A percentile compares a stretch with the other conserved stretches of the same genome.
Conservation (phyloP, 352 stramenopile species). For the Discostella stelligera region DNA sequence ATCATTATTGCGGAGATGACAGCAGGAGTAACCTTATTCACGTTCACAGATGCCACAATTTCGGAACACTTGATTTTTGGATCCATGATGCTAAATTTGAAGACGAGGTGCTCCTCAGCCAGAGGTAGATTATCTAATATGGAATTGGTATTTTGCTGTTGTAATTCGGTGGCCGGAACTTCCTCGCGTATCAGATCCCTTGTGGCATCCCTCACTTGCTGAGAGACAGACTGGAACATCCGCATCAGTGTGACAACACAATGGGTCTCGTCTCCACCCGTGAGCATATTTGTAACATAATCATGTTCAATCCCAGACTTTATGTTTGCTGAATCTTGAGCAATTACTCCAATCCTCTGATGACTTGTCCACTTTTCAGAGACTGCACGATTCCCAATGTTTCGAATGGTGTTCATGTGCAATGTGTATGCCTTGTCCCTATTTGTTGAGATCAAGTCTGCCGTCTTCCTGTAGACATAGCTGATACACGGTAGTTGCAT, state of each 20-base stretch:
- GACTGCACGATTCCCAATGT: not conserved
- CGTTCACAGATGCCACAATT: slow-evolving; percentile 19
- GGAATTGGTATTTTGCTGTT: too few species aligned
- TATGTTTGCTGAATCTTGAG: too few species aligned
- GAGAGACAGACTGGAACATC: slow-evolving; percentile 1
- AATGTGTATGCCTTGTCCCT: not conserved
- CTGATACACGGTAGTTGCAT: slow-evolving; percentile 10
- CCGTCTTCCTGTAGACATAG: slow-evolving; percentile 13
- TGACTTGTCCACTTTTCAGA: not conserved
- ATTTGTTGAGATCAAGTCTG: not conserved
- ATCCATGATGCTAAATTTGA: slow-evolving; percentile 13
- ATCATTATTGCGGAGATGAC: slow-evolving; percentile 6
- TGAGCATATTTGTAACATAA: slow-evolving; percentile 9
- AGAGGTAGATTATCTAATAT: slow-evolving; percentile 15
- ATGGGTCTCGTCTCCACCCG: slow-evolving; percentile 9
- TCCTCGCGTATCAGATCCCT: too few species aligned
- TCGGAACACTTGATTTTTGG: slow-evolving; percentile 14
- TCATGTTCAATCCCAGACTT: slow-evolving; percentile 7
- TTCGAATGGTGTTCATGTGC: slow-evolving; percentile 2
- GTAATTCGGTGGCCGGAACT: too few species aligned
- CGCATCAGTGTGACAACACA: slow-evolving; percentile 2
- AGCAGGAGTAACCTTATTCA: slow-evolving; percentile 13
- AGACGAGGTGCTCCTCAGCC: slow-evolving; percentile 16
- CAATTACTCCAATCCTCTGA: not conserved
- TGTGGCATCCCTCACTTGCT: slow-evolving; percentile 18